Evolutionary conservation across 257 asterid species (phyloP), one percentile per base, ranked within the genome.

Genomic region (Dorcoceras hygrometricum): DNA sequence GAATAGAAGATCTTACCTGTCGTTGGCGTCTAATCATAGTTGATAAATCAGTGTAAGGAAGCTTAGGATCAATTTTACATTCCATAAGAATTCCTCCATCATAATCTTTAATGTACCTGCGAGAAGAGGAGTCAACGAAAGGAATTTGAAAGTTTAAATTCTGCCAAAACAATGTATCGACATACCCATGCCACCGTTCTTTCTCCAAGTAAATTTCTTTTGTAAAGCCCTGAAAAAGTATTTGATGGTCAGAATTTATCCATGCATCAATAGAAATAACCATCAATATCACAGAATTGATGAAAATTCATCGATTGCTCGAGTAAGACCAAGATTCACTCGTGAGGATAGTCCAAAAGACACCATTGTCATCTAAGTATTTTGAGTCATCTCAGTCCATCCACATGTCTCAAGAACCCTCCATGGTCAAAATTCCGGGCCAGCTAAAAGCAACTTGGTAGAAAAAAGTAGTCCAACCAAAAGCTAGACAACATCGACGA

Each of bases 11-110:
- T 43, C 57, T 65, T 79, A 85, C 99, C 95, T 80, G 96, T 69
- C 97, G 90, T 76, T 94, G 99, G 72, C 92, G 87, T 69, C 97
- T 95, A 77, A 94, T 84, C 99, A 94, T 94, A 53, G 96, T 85
- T 69, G 99, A 94, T 83, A 94, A 79, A 85, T 94, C 93, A 59
- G 96, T 94, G 63, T 88, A 94, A 1, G 99, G 99, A 80, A 94
- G 95, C 80, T 94, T 94, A 14, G 97, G 99, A 71, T 94, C 95
- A 54, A 94, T 94, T 77, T 78, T 89, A 81, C 99, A 94, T 79
- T 94, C 99, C 99, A 94, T 94, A 73, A 94, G 99, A 75, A 90
- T 82, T 59, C 97, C 99, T 54, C 99, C 99, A 58, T 94, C 99
- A 53, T 94, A 94, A 76, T 94, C 99, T 81, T 94, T 94, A 59